Conservation (phyloP, 2,329 filamentous ascomycete genomes). For the Colletotrichum falcatum region DNA sequence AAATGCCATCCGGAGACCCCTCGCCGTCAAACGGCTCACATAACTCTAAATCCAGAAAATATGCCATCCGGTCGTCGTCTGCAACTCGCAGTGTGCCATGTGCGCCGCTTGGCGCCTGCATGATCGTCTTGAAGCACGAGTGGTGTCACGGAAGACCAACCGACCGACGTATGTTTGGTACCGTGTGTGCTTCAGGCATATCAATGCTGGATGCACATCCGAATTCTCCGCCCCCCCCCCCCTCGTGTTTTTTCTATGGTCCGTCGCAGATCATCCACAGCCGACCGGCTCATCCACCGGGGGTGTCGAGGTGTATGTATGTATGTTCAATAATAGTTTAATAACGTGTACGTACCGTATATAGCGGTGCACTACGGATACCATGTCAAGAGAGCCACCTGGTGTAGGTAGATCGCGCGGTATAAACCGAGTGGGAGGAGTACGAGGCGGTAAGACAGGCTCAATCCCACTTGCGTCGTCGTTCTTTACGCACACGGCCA, state of each 20-base stretch:
- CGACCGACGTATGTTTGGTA: conserved; percentile 33
- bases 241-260: conserved; percentile 2
- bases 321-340: too few relatives aligned
- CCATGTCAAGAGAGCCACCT: too few relatives aligned
- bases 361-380: too few relatives aligned
- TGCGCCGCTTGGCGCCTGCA: conserved; percentile 41
- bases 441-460: conserved; percentile 3
- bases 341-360: too few relatives aligned
- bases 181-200: conserved; percentile 33
- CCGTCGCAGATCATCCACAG: conserved; percentile 32
- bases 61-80: conserved; percentile 19
- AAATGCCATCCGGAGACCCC: conserved; percentile 32
- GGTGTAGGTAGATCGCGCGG: too few relatives aligned
- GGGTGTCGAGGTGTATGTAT: neutral
- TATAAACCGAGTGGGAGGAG: neutral
- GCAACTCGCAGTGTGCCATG: conserved; percentile 37
- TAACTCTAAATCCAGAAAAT: conserved; percentile 21
- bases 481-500: conserved; percentile 10
- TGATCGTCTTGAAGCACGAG: conserved; percentile 41
- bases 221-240: conserved; percentile 9
- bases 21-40: conserved; percentile 8
- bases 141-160: conserved; percentile 39
- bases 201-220: conserved; percentile 29
- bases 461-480: conserved; percentile 12
- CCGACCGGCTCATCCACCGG: conserved; percentile 3